Base-by-base conservation (phyloP, 2,329 filamentous ascomycete species). In the Ophioceras dolichostomum region DNA sequence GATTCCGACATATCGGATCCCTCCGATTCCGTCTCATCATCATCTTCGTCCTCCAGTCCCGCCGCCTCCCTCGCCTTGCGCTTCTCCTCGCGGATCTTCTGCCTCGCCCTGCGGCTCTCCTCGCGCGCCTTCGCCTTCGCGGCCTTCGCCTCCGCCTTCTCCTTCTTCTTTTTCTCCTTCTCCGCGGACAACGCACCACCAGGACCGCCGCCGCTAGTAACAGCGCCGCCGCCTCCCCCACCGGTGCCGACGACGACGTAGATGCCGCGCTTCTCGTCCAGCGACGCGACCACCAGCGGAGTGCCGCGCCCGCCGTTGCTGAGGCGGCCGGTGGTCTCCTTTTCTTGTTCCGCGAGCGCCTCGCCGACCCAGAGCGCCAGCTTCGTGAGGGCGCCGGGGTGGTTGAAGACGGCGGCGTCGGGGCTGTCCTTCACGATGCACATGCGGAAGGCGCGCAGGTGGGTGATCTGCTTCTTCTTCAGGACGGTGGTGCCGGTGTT, bases 181-280 rank as follows among this genome's bases (percentile, higher is more conserved):
- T 36, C 34, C 24, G 26, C 34, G n/a, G n/a, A n/a, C n/a, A n/a
- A n/a, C n/a, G n/a, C n/a, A n/a, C n/a, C n/a, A n/a, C n/a, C n/a
- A n/a, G n/a, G n/a, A n/a, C n/a, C n/a, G 12, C 22, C 22, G 8
- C 12, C 34, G 26, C 26, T 24, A 2, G 76, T 72, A 27, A 76
- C 73, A 47, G 82, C 78, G 0, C 82, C 82, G 1, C 82, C 83
- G 4, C 84, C 84, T 2, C 88, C 87, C 4, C 88, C 85, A 1
- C 88, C 89, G 0, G 89, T 88, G 22, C 91, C 91, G 2, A 98
- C 89, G 4, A 98, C 84, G 2, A 95, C 72, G 54, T 95, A 98
- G 1, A 94, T 77, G 1, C 85, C 84, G 27, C 88, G 68, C 40
- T 75, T 78, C 57, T 96, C 89, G 49, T 96, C 87, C 13, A 96